Evolutionary conservation across 108 stramenopile species (phyloP), one percentile per base, ranked within the genome.

Genomic region (Mayamaea pseudoterrestris): DNA sequence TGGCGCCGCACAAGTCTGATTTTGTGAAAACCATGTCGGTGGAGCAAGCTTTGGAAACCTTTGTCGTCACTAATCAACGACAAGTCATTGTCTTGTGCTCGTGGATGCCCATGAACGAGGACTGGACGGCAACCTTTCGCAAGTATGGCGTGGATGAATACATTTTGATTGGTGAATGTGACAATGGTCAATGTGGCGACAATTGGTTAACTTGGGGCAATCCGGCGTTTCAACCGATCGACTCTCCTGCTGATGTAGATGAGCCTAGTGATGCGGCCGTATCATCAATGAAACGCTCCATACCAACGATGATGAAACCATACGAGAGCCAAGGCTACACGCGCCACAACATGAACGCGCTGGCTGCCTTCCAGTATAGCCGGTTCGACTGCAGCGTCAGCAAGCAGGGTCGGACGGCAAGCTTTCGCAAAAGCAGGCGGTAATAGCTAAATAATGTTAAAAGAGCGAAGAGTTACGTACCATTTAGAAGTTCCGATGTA

Each of bases 131-230:
- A 1, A 41, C 44, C 21, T 80, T 85, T 48, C 75, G 89, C 35
- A 50, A 64, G 14, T 28, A 55, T 11, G 30, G 40, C 20, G 83
- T 79, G 5, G 68, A 75, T 9, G 89, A 90, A 57, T 85, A 85
- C 48, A 78, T 90, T 48, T 48, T 86, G 30, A 85, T 90, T 42
- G 89, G 89, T 12, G 89, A 90, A 61, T 54, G 58, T 22, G 76
- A 83, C 57, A 68, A 90, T 60, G 89, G 83, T 5, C 66, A 69
- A 11, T 83, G 83, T 46, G 83, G 89, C 6, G 62, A 83, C 43
- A 78, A 81, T 47, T 90, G 78, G 83, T 35, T 46, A 16, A 83
- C 89, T 4, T 86, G 80, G 80, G 88, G 83, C 25, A 83, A 86
- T 67, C 46, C 43, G 7, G n/a, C n/a, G n/a, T 66, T 48, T 13